Percentiles rank a stretch among this genome's conserved stretches.
phyloP scores from a whole-genome alignment of 1,284 basidiomycete genomes.

The Ganoderma leucocontextum region DNA sequence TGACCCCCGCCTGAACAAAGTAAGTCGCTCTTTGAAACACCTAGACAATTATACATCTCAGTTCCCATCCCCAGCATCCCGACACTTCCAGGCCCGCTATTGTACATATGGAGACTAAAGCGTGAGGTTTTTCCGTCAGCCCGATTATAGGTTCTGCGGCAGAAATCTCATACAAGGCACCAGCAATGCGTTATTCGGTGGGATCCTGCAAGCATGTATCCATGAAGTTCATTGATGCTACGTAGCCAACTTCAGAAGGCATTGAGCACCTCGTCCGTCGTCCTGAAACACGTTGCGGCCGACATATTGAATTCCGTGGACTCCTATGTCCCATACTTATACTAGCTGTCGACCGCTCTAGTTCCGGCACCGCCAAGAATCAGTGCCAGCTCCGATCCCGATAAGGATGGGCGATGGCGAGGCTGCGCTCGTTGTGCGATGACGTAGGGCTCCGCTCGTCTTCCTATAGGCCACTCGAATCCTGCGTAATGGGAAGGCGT shows the following conservation, averaged over 20 bases:
- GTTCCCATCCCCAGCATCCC: conserved; percentile 1
- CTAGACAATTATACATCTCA: neutral
- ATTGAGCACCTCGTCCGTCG: neutral
- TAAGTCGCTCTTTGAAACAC: neutral
- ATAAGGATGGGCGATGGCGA: neutral
- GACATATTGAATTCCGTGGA: neutral
- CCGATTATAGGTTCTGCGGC: neutral
- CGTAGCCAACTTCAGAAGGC: neutral
- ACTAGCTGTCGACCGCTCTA: neutral
- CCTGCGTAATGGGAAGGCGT: conserved; percentile 3
- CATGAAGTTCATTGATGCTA: neutral
- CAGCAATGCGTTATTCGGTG: too few relatives aligned
- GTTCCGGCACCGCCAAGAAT: neutral
- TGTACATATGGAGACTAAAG: neutral
- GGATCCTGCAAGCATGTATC: neutral
- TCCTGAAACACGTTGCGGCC: neutral
- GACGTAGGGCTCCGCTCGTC: conserved; percentile 11
- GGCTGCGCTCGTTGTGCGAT: conserved; percentile 4
- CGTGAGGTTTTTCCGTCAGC: neutral
- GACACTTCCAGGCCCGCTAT: neutral
- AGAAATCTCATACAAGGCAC: neutral
- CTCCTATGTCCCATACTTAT: neutral
- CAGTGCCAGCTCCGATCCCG: neutral
- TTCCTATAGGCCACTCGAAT: neutral
- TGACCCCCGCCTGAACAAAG: neutral